Evolutionary conservation across 805 yeast species (phyloP), one percentile per base, ranked within the genome.

Genomic region (Suhomyces prunicola): DNA sequence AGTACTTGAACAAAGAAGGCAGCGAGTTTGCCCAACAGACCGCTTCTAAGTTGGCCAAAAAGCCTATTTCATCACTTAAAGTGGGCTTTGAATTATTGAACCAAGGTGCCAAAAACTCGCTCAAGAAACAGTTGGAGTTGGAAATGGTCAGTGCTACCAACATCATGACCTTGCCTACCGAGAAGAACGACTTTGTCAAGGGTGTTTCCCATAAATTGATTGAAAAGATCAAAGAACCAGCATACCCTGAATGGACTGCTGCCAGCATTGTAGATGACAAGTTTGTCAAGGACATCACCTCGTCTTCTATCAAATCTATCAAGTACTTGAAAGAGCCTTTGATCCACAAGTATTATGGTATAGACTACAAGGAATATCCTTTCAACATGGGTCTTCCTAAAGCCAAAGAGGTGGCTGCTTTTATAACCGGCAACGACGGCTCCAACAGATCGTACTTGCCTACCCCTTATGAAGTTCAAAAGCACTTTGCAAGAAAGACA

Each of bases 131-230:
- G 36, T 73, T 94, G 54, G 82, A 81, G 59, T 80, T 82, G 60
- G 98, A 94, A 70, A 77, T 88, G 67, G 75, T 77, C 53, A 72
- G 91, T 22, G 97, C 97, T 27, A 81, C 89, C 53, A 85, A 89
- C 69, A 61, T 74, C 45, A 81, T 91, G 80, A 80, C 85, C 80
- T 66, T 71, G 22, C 75, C 78, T 51, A 78, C 83, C 23, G 77
- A 70, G 68, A 66, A 60, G 41, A 71, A 68, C 56, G 91, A 87
- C 65, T 87, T 90, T 62, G 80, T 85, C 44, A 83, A 81, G 57
- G 88, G 88, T 50, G 87, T 90, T 17, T 80, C 84, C 54, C 80
- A 83, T 51, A 83, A 84, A 54, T 71, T 85, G 54, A 74, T 87
- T 48, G 80, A 82, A 48, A 88, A 90, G 69, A 78, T 85, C 50